A percentile compares a stretch with the other conserved stretches of the same genome.
Conservation (phyloP, 2,329 filamentous ascomycete genomes). For the Neoscytalidium dimidiatum region DNA sequence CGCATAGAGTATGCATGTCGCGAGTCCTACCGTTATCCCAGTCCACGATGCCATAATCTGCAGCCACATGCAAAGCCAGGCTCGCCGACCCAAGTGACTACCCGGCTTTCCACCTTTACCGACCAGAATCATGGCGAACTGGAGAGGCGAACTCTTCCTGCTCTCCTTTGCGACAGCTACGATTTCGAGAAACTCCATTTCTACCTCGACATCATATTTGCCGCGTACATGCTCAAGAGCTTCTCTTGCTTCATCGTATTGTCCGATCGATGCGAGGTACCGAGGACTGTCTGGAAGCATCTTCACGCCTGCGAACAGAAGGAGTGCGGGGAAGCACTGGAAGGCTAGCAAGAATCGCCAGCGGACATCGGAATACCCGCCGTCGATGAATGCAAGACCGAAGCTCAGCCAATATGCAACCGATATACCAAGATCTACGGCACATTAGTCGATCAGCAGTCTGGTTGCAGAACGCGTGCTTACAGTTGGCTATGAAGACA, state of each 20-base stretch:
- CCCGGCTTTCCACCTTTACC: slow-evolving; percentile 34
- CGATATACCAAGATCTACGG: slow-evolving; percentile 47
- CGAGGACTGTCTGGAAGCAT: slow-evolving; percentile 51
- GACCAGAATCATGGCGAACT: slow-evolving; percentile 42
- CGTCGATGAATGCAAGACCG: slow-evolving; percentile 26
- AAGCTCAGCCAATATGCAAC: slow-evolving; percentile 29
- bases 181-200: slow-evolving; percentile 39
- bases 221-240: slow-evolving; percentile 33
- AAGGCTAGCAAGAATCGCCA: slow-evolving; percentile 36
- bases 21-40: slow-evolving; percentile 37
- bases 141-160: slow-evolving; percentile 38
- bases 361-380: slow-evolving; percentile 26
- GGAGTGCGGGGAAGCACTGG: slow-evolving; percentile 45
- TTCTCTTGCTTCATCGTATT: slow-evolving; percentile 34
- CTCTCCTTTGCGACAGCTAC: slow-evolving; percentile 32
- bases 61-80: slow-evolving; percentile 48
- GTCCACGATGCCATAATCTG: slow-evolving; percentile 50
- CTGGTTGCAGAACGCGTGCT: neutral
- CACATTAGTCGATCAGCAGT: neutral
- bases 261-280: slow-evolving; percentile 30
- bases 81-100: slow-evolving; percentile 40
- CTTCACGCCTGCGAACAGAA: slow-evolving; percentile 42
- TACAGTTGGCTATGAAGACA: slow-evolving; percentile 52
- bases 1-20: neutral
- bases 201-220: slow-evolving; percentile 30